Evolutionary conservation across 1,284 basidiomycete species (phyloP), one percentile per base, ranked within the genome.

Genomic region (Cystobasidiaceae sp.): DNA sequence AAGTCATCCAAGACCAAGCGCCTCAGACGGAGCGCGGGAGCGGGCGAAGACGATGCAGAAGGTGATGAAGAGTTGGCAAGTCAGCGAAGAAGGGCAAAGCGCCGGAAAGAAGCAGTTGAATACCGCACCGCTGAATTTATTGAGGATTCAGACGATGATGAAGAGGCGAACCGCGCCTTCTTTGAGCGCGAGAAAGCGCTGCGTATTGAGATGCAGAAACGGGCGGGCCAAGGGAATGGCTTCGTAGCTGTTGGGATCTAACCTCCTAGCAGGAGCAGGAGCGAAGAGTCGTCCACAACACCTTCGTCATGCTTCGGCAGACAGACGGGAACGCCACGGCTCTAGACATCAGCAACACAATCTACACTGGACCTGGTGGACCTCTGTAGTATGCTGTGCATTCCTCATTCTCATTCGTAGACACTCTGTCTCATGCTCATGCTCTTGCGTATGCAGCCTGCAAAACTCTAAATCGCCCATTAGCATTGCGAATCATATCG

Each of bases 81-180:
- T 54, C 57, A n/a, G n/a, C n/a, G 69, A 15, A 58, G 59, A 49
- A 64, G 52, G 56, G 70, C 71, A 63, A 67, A 69, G n/a, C 46
- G 70, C 44, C 25, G 30, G n/a, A 69, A 86, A 73, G 89, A 93
- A 75, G 81, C 84, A 72, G 82, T 85, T 76, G 77, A 80, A 62
- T 93, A 88, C 81, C 92, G 92, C 77, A 88, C 86, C 11, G 90
- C 91, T 5, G 87, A 90, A 75, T 90, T 93, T 75, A 91, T 93
- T 74, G 84, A 87, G 76, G 69, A 67, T 13, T 75, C 74, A 61
- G 72, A 70, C 1, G 77, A 74, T 41, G 61, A 64, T 44, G 61
- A 64, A 27, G 61, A 55, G 4, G 61, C 61, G 15, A 34, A 54
- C 28, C 30, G 52, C 23, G 52, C 52, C 7, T 64, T 70, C 33